phyloP scores from a whole-genome alignment of 495 filamentous ascomycete genomes.

The Tirmania nivea region DNA sequence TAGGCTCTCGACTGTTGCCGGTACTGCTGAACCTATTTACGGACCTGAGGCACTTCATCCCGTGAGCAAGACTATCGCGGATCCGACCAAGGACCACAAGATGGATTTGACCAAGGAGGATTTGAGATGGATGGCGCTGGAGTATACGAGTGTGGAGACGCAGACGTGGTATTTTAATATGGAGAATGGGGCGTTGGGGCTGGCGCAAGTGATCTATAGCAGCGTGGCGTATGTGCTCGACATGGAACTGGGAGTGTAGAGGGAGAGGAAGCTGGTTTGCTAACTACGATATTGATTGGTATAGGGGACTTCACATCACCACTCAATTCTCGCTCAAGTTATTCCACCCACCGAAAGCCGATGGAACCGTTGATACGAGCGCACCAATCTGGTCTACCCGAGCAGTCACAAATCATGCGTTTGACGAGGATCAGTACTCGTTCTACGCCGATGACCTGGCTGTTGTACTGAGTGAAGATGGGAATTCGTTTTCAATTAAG shows the following conservation, averaged over 20 bases:
- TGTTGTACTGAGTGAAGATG: slow-evolving; percentile 64
- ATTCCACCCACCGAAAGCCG: slow-evolving; percentile 40
- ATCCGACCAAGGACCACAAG: slow-evolving; percentile 56
- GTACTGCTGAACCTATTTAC: slow-evolving; percentile 91
- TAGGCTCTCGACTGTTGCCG: slow-evolving; percentile 76
- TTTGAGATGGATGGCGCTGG: slow-evolving; percentile 58
- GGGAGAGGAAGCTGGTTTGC: slow-evolving; percentile 15
- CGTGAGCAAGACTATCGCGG: slow-evolving; percentile 30
- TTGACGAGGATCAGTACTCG: slow-evolving; percentile 57
- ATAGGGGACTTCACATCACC: slow-evolving; percentile 70
- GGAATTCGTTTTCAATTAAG: slow-evolving; percentile 60
- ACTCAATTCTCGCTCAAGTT: slow-evolving; percentile 83
- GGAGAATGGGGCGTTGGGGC: slow-evolving; percentile 50
- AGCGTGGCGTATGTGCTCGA: slow-evolving; percentile 62
- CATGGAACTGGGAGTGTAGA: too few relatives aligned
- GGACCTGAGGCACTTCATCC: slow-evolving; percentile 72
- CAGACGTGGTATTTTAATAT: slow-evolving; percentile 82
- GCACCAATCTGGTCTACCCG: slow-evolving; percentile 52
- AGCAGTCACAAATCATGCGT: slow-evolving; percentile 49
- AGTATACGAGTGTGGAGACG: slow-evolving; percentile 83
- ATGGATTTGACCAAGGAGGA: slow-evolving; percentile 58
- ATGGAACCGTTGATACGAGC: slow-evolving; percentile 32
- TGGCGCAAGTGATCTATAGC: slow-evolving; percentile 89
- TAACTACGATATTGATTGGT: too few relatives aligned
- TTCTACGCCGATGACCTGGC: slow-evolving; percentile 73